Base-by-base conservation (phyloP, 352 stramenopile genomes). In the Discostella stelligera region DNA sequence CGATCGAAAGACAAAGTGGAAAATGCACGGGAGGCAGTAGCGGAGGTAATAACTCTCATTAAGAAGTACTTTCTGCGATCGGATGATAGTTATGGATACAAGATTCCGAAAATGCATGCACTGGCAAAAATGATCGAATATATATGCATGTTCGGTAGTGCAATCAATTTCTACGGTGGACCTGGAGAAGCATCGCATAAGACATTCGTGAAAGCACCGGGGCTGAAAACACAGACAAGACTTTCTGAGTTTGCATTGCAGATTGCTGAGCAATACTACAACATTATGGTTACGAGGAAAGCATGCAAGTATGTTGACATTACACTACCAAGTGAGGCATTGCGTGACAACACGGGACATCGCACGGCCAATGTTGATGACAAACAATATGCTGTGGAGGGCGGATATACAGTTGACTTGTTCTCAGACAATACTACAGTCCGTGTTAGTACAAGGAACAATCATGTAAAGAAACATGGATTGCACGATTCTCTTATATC, bases 121-220 rank as follows among this genome's bases (percentile, higher is more conserved):
- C 27, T 65, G 37, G 49, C 56, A 18, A 65, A 65, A n/a, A n/a
- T n/a, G n/a, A n/a, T n/a, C n/a, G 23, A 65, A 37, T 65, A 52
- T 18, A 65, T 65, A 7, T 14, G 10, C 0, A 18, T 53, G 18
- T 65, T 53, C 37, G 56, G 56, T 1, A 52, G 56, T n/a, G 56
- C 16, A 16, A 53, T 65, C 0, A 65, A 52, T 30, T 65, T 65
- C 53, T 65, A 32, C 13, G 16, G 56, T 7, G 56, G 56, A 32
- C 32, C 56, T 1, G 56, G 56, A 16, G 56, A 65, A 11, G 48
- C 32, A 9, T 10, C n/a, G 23, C 56, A 65, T 41, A 50, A 52
- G n/a, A 16, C 14, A 10, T 65, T 65, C 49, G 56, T 65, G 1
- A 65, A 65, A n/a, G 14, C 30, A 18, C 30, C 56, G 0, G 56